Conservation (phyloP, 73 alveolate species). For the Loxodes magnus region DNA sequence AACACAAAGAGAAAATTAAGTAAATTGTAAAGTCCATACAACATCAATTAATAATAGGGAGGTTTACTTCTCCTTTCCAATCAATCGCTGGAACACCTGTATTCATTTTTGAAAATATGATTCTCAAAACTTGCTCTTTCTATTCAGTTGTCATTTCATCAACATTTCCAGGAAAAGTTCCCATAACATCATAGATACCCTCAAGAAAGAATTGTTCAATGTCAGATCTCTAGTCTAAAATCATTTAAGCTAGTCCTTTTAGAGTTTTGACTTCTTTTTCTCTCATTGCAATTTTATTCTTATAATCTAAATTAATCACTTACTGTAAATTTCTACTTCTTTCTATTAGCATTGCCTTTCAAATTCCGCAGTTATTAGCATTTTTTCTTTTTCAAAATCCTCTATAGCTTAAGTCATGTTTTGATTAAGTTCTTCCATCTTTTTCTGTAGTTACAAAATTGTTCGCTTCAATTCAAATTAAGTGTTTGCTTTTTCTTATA, state of each 20-base stretch:
- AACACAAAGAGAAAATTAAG: too few species aligned
- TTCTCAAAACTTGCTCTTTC: conserved; percentile 61
- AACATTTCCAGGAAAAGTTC: conserved; percentile 51
- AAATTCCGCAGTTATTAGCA: conserved; percentile 3
- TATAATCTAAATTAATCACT: too few species aligned
- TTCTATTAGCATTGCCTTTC: conserved; percentile 11
- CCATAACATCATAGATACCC: conserved; percentile 65
- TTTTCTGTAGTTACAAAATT: conserved; percentile 5
- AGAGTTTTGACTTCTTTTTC: conserved; percentile 56
- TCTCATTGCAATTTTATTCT: conserved; percentile 43
- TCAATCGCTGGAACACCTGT: conserved; percentile 64
- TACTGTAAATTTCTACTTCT: conserved; percentile 14
- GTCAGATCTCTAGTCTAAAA: conserved; percentile 73
- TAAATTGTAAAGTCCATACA: too few species aligned
- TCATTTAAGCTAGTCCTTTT: conserved; percentile 68
- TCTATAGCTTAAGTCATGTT: conserved; percentile 15
- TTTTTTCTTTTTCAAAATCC: conserved; percentile 21
- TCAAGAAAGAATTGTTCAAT: conserved; percentile 78
- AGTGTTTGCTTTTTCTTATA: conserved; percentile 6
- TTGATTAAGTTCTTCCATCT: conserved; percentile 10
- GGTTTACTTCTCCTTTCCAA: too few species aligned
- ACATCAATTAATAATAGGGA: too few species aligned
- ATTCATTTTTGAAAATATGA: conserved; percentile 72
- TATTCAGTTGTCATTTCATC: conserved; percentile 54
- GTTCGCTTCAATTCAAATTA: conserved; percentile 13